Evolutionary conservation across 768 basidiomycete species (phyloP).

Genomic region (Kwoniella dejecticola): DNA sequence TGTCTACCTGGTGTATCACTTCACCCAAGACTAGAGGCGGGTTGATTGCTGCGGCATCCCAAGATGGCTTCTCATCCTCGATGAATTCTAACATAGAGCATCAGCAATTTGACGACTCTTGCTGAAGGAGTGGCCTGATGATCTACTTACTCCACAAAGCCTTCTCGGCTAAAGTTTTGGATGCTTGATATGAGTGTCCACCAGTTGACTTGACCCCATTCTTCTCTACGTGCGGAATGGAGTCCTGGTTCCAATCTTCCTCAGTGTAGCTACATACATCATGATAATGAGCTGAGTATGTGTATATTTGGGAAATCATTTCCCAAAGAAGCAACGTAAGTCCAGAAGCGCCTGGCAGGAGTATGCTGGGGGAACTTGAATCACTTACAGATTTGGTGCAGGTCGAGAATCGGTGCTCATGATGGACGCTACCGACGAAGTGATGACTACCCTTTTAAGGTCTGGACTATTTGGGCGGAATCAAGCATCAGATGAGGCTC

Average conservation of each 20-base stretch:
- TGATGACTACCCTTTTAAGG: conserved; percentile 71
- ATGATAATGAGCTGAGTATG: background rate
- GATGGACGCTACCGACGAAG: conserved; percentile 50
- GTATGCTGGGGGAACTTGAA: conserved; percentile 52
- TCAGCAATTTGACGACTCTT: background rate
- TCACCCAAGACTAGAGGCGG: conserved; percentile 55
- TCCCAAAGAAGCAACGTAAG: conserved; percentile 13
- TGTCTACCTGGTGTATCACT: conserved; percentile 57
- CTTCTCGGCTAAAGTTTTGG: conserved; percentile 50
- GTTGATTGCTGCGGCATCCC: conserved; percentile 49
- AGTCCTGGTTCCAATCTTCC: conserved; percentile 42
- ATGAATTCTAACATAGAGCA: conserved; percentile 32
- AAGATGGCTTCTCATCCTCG: conserved; percentile 50
- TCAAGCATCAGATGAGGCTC: background rate
- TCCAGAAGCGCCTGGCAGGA: conserved; percentile 14
- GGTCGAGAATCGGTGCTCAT: conserved; percentile 33
- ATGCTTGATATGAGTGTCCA: conserved; percentile 33
- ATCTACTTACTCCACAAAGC: conserved; percentile 34
- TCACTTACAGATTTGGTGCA: conserved; percentile 5
- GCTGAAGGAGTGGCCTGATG: background rate
- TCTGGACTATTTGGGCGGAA: conserved; percentile 56
- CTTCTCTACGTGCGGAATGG: conserved; percentile 17
- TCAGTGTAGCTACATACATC: conserved; percentile 34
- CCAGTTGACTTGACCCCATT: conserved; percentile 26
- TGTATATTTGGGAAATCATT: background rate